phyloP scores from a whole-genome alignment of 2,329 filamentous ascomycete species.

The Fusarium illudens region DNA sequence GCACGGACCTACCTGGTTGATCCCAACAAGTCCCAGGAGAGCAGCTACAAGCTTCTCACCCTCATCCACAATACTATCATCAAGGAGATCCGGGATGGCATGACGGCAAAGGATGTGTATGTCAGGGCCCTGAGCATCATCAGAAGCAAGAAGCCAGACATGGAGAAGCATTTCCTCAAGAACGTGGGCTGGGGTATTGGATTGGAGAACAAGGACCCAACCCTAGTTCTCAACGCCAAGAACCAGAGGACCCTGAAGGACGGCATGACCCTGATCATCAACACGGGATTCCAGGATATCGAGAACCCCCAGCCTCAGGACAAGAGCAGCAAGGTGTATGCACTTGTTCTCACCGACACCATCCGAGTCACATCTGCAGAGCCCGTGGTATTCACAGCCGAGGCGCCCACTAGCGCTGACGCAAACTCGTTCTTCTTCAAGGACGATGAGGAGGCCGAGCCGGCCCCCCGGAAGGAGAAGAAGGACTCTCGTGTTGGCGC shows the following conservation, averaged over 20 bases:
- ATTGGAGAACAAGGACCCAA: conserved; percentile 86
- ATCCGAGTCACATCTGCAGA: conserved; percentile 85
- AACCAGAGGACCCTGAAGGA: conserved; percentile 86
- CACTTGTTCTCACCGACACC: conserved; percentile 90
- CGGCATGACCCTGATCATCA: conserved; percentile 94
- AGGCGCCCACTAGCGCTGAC: conserved; percentile 89
- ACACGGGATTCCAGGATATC: conserved; percentile 88
- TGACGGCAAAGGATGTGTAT: conserved; percentile 88
- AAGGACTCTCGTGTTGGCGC: conserved; percentile 84
- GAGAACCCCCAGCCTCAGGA: conserved; percentile 88
- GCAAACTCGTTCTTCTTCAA: conserved; percentile 99
- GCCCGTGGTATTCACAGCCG: conserved; percentile 89
- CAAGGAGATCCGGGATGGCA: conserved; percentile 89
- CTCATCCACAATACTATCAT: conserved; percentile 88
- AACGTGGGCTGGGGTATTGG: conserved; percentile 93
- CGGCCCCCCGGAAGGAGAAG: conserved; percentile 90
- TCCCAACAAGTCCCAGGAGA: conserved; percentile 94
- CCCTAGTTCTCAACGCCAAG: conserved; percentile 86
- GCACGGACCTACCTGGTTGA: conserved; percentile 96
- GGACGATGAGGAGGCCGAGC: conserved; percentile 88
- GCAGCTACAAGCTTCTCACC: conserved; percentile 88
- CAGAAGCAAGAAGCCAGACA: conserved; percentile 89
- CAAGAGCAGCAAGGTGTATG: conserved; percentile 89
- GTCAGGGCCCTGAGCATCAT: conserved; percentile 82
- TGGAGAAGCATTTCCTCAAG: conserved; percentile 94